phyloP scores from a whole-genome alignment of 352 stramenopile genomes.

The Globisporangium emineosum region DNA sequence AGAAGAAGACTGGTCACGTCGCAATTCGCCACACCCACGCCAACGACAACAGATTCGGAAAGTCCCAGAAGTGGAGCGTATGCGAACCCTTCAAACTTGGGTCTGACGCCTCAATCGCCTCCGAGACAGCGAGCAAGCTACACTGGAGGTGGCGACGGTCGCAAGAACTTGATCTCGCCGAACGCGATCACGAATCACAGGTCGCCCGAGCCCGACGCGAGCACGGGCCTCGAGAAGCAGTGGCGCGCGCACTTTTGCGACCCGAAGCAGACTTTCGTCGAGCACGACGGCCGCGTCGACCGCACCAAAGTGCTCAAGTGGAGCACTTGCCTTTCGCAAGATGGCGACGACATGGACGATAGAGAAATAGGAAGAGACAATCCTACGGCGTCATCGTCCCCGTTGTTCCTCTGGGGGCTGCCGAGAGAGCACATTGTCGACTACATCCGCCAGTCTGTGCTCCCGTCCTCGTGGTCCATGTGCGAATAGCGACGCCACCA shows the following conservation, averaged over 20 bases:
- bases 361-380: background rate
- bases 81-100: background rate
- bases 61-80: background rate
- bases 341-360: background rate
- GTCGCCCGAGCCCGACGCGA: slow-evolving; percentile 19
- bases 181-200: background rate
- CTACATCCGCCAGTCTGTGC: slow-evolving; percentile 74
- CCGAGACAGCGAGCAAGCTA: slow-evolving; percentile 8
- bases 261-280: slow-evolving; percentile 24
- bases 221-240: slow-evolving; percentile 36
- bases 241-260: slow-evolving; percentile 51
- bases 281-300: slow-evolving; percentile 39
- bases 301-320: slow-evolving; percentile 48
- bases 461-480: slow-evolving; percentile 60
- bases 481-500: slow-evolving; percentile 21
- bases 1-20: slow-evolving; percentile 8
- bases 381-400: slow-evolving; percentile 13
- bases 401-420: slow-evolving; percentile 57
- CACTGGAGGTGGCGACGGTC: background rate
- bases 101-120: slow-evolving; percentile 1
- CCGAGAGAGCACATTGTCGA: slow-evolving; percentile 71
- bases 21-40: slow-evolving; percentile 6
- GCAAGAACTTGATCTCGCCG: slow-evolving; percentile 11
- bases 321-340: background rate
- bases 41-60: background rate